A percentile compares a stretch with the other conserved stretches of the same genome.
phyloP scores from a whole-genome alignment of 2,329 filamentous ascomycete species.

The Alternaria consortialis region DNA sequence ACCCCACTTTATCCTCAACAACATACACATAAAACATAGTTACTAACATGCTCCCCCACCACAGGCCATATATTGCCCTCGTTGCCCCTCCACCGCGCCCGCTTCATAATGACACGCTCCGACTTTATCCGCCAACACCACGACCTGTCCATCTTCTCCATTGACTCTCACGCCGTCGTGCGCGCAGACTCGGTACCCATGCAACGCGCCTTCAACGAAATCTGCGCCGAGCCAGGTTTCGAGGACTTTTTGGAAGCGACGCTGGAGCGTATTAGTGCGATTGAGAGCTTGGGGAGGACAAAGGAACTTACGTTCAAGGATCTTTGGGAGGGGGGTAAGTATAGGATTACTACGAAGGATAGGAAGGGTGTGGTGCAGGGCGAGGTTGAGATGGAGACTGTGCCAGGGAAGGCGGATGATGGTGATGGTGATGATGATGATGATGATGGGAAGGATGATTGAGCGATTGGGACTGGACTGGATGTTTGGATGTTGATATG shows the following conservation, averaged over 20 bases:
- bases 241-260: slow-evolving; percentile 83
- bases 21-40: too few species aligned
- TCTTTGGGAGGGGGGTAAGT: slow-evolving; percentile 83
- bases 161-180: slow-evolving; percentile 85
- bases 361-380: slow-evolving; percentile 40
- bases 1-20: too few species aligned
- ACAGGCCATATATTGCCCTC: slow-evolving; percentile 80
- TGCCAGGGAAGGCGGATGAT: slow-evolving; percentile 40
- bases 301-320: slow-evolving; percentile 96
- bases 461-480: not conserved
- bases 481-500: not conserved
- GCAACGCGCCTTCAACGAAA: slow-evolving; percentile 88
- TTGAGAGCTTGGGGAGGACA: slow-evolving; percentile 93
- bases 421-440: slow-evolving; percentile 32
- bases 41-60: too few species aligned
- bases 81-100: slow-evolving; percentile 58
- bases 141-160: slow-evolving; percentile 93
- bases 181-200: slow-evolving; percentile 95
- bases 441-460: slow-evolving; percentile 10
- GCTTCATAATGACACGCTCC: slow-evolving; percentile 89
- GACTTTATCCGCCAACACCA: slow-evolving; percentile 96
- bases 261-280: slow-evolving; percentile 84
- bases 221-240: slow-evolving; percentile 80
- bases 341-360: slow-evolving; percentile 55
- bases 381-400: slow-evolving; percentile 45